A percentile compares a stretch with the other conserved stretches of the same genome.
Conservation (phyloP, 345 rosid genomes). For the Eucalyptus regnans region DNA sequence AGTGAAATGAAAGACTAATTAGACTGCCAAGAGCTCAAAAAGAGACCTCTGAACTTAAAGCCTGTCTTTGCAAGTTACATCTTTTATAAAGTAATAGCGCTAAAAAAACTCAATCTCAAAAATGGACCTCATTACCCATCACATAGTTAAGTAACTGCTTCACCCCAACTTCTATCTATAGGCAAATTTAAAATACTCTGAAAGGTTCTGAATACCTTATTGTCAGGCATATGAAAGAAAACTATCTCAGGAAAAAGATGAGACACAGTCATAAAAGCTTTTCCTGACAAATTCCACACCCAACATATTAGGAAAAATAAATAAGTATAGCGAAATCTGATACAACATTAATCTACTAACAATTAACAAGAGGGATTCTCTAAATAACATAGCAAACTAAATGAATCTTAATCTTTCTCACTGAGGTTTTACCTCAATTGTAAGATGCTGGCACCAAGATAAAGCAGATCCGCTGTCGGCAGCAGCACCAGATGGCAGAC, state of each 20-base stretch:
- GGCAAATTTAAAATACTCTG: background rate
- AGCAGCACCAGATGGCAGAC: constrained; percentile 17
- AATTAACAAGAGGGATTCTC: background rate
- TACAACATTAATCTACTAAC: background rate
- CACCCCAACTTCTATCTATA: background rate
- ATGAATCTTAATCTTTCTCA: background rate
- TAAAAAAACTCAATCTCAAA: background rate
- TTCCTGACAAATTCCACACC: background rate
- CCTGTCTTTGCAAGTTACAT: background rate
- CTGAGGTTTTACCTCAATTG: constrained; percentile 54
- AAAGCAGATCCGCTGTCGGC: constrained; percentile 22
- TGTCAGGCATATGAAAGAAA: background rate
- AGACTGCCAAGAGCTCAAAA: background rate
- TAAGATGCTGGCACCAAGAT: constrained; percentile 80
- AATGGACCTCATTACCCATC: background rate
- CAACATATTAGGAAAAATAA: background rate
- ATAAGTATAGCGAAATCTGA: background rate
- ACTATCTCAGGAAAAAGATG: background rate
- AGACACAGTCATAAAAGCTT: background rate
- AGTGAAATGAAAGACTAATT: background rate
- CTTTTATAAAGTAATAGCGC: background rate
- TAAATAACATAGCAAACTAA: background rate
- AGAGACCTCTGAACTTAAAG: background rate
- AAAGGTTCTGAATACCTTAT: background rate
- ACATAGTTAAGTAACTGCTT: background rate